Percentiles rank a stretch among this genome's conserved stretches.
These are phyloP conservation scores for Dipteronia dyeriana DNA, from an alignment of 345 rosid species.

Conservation along the genomic window DNA sequence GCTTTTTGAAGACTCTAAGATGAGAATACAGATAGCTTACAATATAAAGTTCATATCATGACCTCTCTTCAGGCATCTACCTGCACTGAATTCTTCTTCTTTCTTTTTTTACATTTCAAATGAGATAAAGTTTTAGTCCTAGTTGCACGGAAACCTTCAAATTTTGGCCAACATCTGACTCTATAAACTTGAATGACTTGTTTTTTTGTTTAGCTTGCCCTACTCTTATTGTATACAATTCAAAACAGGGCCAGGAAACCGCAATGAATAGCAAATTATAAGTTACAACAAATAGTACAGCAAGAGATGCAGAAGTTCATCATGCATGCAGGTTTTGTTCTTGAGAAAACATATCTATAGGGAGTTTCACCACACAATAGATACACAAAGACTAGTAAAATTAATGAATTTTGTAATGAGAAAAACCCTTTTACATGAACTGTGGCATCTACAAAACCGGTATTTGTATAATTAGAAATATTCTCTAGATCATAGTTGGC, in stretches of 20 bases:
- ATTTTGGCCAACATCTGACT: not conserved
- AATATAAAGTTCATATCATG: no score
- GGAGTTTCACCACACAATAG: not conserved
- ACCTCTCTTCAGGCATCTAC: not conserved
- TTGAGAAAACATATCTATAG: no score
- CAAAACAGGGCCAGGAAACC: not conserved
- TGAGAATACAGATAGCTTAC: no score
- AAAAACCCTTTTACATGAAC: not conserved
- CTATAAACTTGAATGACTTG: not conserved
- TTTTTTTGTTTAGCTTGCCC: not conserved
- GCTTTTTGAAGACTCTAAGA: no score
- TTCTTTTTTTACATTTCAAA: not conserved
- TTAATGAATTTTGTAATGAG: not conserved
- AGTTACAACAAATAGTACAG: not conserved
- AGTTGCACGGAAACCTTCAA: not conserved
- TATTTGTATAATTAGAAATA: not conserved
- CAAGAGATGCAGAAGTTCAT: not conserved
- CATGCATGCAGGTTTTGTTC: not conserved
- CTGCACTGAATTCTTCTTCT: not conserved
- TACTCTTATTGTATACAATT: not conserved
- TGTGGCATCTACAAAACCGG: not conserved
- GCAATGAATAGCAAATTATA: not conserved
- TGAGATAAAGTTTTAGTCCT: not conserved
- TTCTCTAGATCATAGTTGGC: not conserved
- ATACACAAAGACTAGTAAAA: not conserved